Base-by-base conservation (phyloP, 331 rosid species). In the Acacia concinna region DNA sequence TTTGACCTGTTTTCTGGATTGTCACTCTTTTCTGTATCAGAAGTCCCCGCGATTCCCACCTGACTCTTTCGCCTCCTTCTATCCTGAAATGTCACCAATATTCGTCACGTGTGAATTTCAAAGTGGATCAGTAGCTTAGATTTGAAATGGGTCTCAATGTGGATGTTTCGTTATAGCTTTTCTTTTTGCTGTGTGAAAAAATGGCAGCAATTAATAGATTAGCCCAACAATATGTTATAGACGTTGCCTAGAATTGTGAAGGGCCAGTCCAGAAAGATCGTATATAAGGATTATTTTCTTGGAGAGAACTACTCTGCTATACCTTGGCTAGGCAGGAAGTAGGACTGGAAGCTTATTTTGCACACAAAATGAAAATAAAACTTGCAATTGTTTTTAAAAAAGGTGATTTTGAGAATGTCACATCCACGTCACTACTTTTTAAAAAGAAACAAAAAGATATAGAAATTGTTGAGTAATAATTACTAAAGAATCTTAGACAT, bases 41-140 rank as follows among this genome's bases (percentile, higher is more conserved):
- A 88, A 67, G 73, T 46, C 23, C 87, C 91, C 18, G 14, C 30
- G 40, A 47, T 87, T 68, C 82, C 90, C n/a, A 86, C 83, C 64
- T 81, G 88, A 79, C 86, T 82, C 81, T 69, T 89, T 41, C 91
- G 80, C 67, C 85, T 90, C 71, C 97, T 88, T 71, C 96, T 87
- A 74, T 89, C 97, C 96, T 93, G 87, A 81, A 83, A 84, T 34
- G 44, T 23, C 65, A 47, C 18, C 44, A 41, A 32, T 35, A 27
- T 38, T 65, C 25, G 34, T 52, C 25, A 32, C 17, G 23, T 56
- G 32, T 17, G 62, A 62, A 47, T 30, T 76, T 78, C 52, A 9
- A 63, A 46, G 60, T 21, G 34, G 74, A 60, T 67, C 37, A 46
- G 32, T 47, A 37, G 6, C 21, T 51, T 51, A 1, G 59, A n/a